A percentile compares a stretch with the other conserved stretches of the same genome.
Conservation (phyloP, 148 eudicot genomes). For the Rhododendron ovatum region DNA sequence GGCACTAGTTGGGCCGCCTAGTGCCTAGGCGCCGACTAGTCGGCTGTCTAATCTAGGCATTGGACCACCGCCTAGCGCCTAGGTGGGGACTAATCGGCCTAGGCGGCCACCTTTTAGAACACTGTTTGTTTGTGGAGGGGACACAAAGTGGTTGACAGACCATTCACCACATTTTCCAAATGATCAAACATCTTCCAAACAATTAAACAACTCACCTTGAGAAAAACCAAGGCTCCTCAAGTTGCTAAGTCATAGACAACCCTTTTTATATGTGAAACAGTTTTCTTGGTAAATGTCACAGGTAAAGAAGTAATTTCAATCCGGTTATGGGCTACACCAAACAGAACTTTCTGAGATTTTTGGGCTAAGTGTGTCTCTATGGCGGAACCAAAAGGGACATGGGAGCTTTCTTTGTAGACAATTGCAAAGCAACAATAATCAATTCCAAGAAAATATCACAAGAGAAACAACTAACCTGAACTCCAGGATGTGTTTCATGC, state of each 20-base stretch:
- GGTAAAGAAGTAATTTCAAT: not conserved
- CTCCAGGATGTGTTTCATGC: constrained; percentile 99
- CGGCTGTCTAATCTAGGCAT: no score
- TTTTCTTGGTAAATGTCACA: not conserved
- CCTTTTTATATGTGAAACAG: not conserved
- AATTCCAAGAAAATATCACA: not conserved
- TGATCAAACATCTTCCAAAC: not conserved
- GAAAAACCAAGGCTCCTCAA: not conserved
- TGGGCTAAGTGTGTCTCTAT: not conserved
- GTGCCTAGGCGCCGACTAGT: no score
- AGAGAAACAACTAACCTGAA: constrained; percentile 58
- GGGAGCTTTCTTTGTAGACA: not conserved
- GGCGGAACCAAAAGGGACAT: not conserved
- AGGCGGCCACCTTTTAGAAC: no score
- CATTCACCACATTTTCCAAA: not conserved
- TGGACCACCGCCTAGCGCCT: no score
- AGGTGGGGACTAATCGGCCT: no score
- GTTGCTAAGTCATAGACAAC: not conserved
- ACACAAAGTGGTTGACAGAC: not conserved
- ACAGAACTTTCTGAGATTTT: not conserved
- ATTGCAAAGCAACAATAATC: not conserved
- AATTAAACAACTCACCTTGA: not conserved
- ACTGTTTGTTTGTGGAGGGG: not conserved
- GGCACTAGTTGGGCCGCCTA: no score
- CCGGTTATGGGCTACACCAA: not conserved